Evolutionary conservation across 257 asterid genomes (phyloP).

Genomic region (Nicotiana tabacum): DNA sequence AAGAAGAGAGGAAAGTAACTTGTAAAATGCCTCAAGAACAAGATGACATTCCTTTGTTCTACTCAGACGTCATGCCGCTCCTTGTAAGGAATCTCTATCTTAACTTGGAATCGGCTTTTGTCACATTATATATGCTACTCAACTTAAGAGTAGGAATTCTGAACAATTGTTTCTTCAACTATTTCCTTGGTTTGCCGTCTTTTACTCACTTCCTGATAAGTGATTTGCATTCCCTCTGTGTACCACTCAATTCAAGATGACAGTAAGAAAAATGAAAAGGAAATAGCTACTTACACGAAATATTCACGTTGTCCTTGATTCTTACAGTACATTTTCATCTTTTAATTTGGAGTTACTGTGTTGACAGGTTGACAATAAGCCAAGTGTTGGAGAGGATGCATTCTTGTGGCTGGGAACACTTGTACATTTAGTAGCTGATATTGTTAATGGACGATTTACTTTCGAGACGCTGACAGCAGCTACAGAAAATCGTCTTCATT

Average conservation of each 20-base stretch:
- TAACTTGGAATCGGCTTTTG: not conserved
- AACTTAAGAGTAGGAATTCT: not conserved
- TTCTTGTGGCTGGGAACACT: constrained; percentile 76
- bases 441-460: constrained; percentile 72
- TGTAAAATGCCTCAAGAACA: constrained; percentile 26
- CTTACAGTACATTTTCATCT: not conserved
- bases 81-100: constrained; percentile 44
- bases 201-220: not conserved
- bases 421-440: constrained; percentile 65
- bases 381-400: constrained; percentile 73
- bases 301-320: not conserved
- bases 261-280: not conserved
- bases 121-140: not conserved
- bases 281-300: not conserved
- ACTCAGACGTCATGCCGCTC: constrained; percentile 92
- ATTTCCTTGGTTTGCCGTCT: not conserved
- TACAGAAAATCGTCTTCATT: constrained; percentile 62
- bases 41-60: constrained; percentile 76
- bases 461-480: constrained; percentile 85
- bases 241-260: not conserved
- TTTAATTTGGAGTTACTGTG: not conserved
- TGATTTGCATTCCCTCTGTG: not conserved
- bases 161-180: not conserved
- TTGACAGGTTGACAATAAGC: constrained; percentile 63
- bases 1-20: constrained; percentile 45